These are phyloP conservation scores for Schwanniomyces occidentalis DNA, from an alignment of 805 yeast genomes.

Conservation along the genomic window DNA sequence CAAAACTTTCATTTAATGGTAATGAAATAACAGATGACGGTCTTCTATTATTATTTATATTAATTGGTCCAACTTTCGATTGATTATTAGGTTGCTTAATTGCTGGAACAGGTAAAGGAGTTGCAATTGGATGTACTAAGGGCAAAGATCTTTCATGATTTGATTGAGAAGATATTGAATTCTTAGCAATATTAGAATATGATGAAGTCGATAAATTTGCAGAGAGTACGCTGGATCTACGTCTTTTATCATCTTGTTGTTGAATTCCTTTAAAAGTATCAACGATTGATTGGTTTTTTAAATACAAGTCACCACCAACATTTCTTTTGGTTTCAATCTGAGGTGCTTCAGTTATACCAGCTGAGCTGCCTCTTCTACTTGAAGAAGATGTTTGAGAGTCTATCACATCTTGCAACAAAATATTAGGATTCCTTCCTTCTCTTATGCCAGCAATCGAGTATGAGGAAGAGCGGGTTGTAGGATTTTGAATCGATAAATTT, in stretches of 20 bases:
- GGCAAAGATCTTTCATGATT: not conserved
- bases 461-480: no score
- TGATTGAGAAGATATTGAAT: conserved; percentile 14
- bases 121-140: conserved; percentile 6
- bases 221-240: conserved; percentile 32
- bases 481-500: conserved; percentile 12
- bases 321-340: conserved; percentile 46
- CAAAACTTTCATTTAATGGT: conserved; percentile 73
- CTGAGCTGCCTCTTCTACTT: conserved; percentile 31
- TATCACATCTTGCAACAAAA: conserved; percentile 34
- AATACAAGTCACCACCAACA: conserved; percentile 46
- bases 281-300: conserved; percentile 41
- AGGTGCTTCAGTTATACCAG: conserved; percentile 37
- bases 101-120: conserved; percentile 17
- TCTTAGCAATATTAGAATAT: conserved; percentile 16
- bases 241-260: conserved; percentile 39
- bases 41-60: conserved; percentile 21
- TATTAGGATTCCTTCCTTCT: conserved; percentile 25
- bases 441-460: conserved; percentile 17
- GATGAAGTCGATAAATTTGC: conserved; percentile 9
- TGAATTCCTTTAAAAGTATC: conserved; percentile 46
- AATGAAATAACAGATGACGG: conserved; percentile 71
- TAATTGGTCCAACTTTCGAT: conserved; percentile 37
- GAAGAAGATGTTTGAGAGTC: conserved; percentile 28
- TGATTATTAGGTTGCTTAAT: conserved; percentile 2